Evolutionary conservation across 2,329 filamentous ascomycete species (phyloP), one percentile per base, ranked within the genome.

Genomic region (Diaporthe citrichinensis): DNA sequence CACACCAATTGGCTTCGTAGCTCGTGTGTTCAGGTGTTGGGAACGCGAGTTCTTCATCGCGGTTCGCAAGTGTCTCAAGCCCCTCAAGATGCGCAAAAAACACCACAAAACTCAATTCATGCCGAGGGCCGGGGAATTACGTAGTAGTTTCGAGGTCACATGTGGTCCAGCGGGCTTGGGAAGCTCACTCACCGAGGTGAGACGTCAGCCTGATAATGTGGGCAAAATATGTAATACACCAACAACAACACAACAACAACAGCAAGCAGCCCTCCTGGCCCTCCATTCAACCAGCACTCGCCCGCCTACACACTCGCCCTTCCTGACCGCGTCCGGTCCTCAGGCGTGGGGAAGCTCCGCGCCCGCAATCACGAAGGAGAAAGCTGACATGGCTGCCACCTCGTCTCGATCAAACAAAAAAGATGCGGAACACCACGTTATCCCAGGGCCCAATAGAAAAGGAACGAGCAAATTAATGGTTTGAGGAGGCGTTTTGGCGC

Each of bases 311-410:
- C 20, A 39, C 57, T n/a, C 28, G 39, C 4, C 6, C 9, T 25
- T 15, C 7, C 44, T 51, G 23, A 23, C 20, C 46, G 8, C 65
- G 23, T 28, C 46, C 46, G 65, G 46, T 14, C 34, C 28, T n/a
- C 23, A 14, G 36, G 20, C 65, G 51, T 69, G 65, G 65, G 65
- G 65, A 69, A 69, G n/a, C 34, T 69, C 65, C 46, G 65, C n/a
- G 31, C 65, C 46, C 23, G 23, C 23, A 34, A 20, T 15, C 23
- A 25, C 9, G 15, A 55, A 25, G n/a, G n/a, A 3, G 12, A 28
- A 39, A 23, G 34, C 65, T 53, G 31, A 53, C 65, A 53, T 68
- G 65, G 65, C n/a, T 69, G 49, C 31, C n/a, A 55, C 34, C n/a
- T 53, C 65, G 46, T 55, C 31, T 68, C 23, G 8, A 46, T 53